A percentile compares a stretch with the other conserved stretches of the same genome.
phyloP scores from a whole-genome alignment of 2,329 filamentous ascomycete genomes.

The Leptodontidium sp. region DNA sequence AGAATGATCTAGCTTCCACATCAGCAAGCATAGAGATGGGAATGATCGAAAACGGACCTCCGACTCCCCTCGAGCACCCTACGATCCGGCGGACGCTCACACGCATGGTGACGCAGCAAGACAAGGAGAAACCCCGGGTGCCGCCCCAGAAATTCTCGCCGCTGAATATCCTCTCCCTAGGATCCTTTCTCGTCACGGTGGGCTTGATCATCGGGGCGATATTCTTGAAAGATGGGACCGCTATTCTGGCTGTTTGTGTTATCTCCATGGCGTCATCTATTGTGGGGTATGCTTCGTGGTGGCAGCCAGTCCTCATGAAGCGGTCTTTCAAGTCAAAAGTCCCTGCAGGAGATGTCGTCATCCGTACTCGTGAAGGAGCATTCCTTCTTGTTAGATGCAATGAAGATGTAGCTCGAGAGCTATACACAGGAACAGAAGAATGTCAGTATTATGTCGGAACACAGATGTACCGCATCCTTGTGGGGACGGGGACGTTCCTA shows the following conservation, averaged over 20 bases:
- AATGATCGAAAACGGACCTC: slow-evolving; percentile 29
- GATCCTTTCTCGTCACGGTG: slow-evolving; percentile 59
- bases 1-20: slow-evolving; percentile 42
- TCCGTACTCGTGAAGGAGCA: slow-evolving; percentile 66
- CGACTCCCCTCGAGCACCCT: slow-evolving; percentile 21
- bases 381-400: slow-evolving; percentile 65
- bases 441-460: slow-evolving; percentile 62
- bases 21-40: slow-evolving; percentile 25
- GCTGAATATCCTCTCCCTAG: slow-evolving; percentile 60
- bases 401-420: slow-evolving; percentile 68
- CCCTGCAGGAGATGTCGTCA: slow-evolving; percentile 66
- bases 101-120: slow-evolving; percentile 32
- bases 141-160: slow-evolving; percentile 59
- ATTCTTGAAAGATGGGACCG: slow-evolving; percentile 57
- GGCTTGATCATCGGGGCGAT: slow-evolving; percentile 56
- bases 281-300: slow-evolving; percentile 58
- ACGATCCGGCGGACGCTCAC: slow-evolving; percentile 34
- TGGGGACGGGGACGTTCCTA: slow-evolving; percentile 64
- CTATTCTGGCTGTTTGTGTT: slow-evolving; percentile 58
- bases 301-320: slow-evolving; percentile 62
- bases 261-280: slow-evolving; percentile 58
- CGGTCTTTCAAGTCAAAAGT: slow-evolving; percentile 55
- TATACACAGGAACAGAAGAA: slow-evolving; percentile 68
- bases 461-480: slow-evolving; percentile 59
- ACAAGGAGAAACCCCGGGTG: slow-evolving; percentile 56